Base-by-base conservation (phyloP, 352 stramenopile genomes). In the Phytophthora meadii region DNA sequence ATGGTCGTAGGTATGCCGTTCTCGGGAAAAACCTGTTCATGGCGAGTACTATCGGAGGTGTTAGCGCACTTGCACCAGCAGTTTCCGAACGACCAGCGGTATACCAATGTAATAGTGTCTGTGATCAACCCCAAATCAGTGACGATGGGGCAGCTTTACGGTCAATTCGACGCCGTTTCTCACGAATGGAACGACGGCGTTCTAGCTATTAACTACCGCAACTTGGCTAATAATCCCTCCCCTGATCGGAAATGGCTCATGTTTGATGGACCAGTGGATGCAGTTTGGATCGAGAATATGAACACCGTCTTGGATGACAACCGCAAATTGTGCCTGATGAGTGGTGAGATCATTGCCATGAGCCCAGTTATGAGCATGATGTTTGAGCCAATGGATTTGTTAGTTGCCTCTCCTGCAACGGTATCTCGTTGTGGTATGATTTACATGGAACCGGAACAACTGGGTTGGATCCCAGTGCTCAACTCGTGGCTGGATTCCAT, bases 211-310 rank as follows among this genome's bases (percentile, higher is more conserved):
- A 94, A 95, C 61, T 98, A 98, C 61, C 78, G 91, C 22, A 88
- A 86, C 52, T 59, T 92, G 32, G 91, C 78, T 39, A 97, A 86
- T 65, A 90, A 88, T 7, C 74, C 82, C 3, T 91, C 84, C 0
- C 79, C 79, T 0, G 86, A 89, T 24, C 79, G 90, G 32, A 97
- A 98, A 64, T 98, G 95, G 95, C 71, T 98, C 6, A 76, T 98
- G 73, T 98, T 98, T 67, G 93, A 98, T 68, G 93, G 93, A 0
- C 93, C 93, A 0, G 93, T 98, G 1, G 93, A 98, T 63, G 92
- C 90, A 1, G 87, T 98, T 34, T 98, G 93, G 93, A 98, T 98
- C 32, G 91, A 98, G 76, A 98, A 98, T 68, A 98, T 98, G 93
- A 98, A 98, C 68, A 98, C 93, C 1, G 93, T 98, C 27, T 81